Conservation (phyloP, 2,329 filamentous ascomycete genomes). For the Cladosporium sp. region DNA sequence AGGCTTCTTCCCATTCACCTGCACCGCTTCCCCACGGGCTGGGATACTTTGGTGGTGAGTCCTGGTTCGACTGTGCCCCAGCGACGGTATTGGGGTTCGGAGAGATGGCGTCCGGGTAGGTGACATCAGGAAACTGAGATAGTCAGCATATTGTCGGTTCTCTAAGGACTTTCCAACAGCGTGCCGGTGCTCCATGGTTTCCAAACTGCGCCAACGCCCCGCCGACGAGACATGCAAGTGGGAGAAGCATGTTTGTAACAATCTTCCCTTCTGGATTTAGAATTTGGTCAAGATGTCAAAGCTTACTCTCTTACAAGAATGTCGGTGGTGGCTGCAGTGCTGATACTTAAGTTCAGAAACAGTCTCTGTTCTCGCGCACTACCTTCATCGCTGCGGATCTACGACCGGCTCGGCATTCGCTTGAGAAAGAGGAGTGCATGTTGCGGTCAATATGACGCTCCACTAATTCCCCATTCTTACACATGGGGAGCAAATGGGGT, state of each 20-base stretch:
- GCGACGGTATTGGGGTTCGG: conserved; percentile 23
- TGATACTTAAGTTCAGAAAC: conserved; percentile 3
- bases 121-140: conserved; percentile 23
- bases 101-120: conserved; percentile 24
- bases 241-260: conserved; percentile 9
- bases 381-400: conserved; percentile 10
- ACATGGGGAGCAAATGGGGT: conserved; percentile 3
- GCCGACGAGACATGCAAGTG: conserved; percentile 8
- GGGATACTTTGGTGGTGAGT: conserved; percentile 25
- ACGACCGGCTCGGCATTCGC: conserved; percentile 11
- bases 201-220: conserved; percentile 12
- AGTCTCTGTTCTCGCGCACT: not conserved
- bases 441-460: conserved; percentile 11
- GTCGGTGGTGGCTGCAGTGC: conserved; percentile 1
- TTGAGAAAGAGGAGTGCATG: conserved; percentile 13
- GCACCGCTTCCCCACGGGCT: conserved; percentile 27
- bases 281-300: not conserved
- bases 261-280: not conserved
- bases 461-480: conserved; percentile 7
- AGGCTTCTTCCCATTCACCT: conserved; percentile 44
- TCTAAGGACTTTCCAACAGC: conserved; percentile 10
- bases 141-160: conserved; percentile 2
- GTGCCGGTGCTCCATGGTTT: conserved; percentile 14
- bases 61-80: conserved; percentile 23
- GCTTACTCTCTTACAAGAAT: conserved; percentile 4